These are phyloP conservation scores for Diutina pseudorugosa DNA, from an alignment of 1,139 yeast genomes.

Conservation along the genomic window DNA sequence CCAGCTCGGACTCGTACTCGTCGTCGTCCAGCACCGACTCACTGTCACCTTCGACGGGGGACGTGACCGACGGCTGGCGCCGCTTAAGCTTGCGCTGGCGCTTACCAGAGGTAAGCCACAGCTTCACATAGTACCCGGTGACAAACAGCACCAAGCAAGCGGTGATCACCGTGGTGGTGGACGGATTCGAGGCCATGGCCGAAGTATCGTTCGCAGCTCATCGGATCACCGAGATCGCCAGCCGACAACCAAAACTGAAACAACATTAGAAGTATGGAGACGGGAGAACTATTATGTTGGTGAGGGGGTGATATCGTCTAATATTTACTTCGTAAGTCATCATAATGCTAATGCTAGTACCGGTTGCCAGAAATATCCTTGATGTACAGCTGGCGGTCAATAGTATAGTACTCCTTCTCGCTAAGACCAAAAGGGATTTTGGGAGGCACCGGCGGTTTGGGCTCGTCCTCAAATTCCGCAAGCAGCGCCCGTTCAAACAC, in stretches of 20 bases:
- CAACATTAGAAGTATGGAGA: too few species aligned
- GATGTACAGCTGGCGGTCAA: slow-evolving; percentile 30
- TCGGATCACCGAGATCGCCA: neutral
- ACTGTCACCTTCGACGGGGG: neutral
- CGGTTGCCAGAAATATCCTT: slow-evolving; percentile 32
- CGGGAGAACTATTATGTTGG: too few species aligned
- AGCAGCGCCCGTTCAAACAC: slow-evolving; percentile 16
- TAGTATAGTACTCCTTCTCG: slow-evolving; percentile 33
- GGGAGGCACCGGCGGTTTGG: slow-evolving; percentile 38
- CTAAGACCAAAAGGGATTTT: slow-evolving; percentile 41
- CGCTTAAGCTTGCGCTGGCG: neutral
- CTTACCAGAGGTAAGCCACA: slow-evolving; percentile 5
- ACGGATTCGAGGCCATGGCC: neutral
- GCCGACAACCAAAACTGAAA: too few species aligned
- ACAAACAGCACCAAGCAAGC: slow-evolving; percentile 15
- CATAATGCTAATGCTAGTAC: slow-evolving; percentile 7
- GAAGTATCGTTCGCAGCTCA: neutral
- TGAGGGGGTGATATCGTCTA: too few species aligned
- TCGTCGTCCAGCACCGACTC: slow-evolving; percentile 17
- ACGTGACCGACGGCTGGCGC: neutral
- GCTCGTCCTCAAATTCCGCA: neutral
- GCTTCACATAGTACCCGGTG: slow-evolving; percentile 16
- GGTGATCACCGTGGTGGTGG: slow-evolving; percentile 9
- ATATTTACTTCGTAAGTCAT: neutral
- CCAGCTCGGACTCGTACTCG: slow-evolving; percentile 17